Evolutionary conservation across 768 basidiomycete species (phyloP), one percentile per base, ranked within the genome.

Genomic region (Termitomyces sp.): DNA sequence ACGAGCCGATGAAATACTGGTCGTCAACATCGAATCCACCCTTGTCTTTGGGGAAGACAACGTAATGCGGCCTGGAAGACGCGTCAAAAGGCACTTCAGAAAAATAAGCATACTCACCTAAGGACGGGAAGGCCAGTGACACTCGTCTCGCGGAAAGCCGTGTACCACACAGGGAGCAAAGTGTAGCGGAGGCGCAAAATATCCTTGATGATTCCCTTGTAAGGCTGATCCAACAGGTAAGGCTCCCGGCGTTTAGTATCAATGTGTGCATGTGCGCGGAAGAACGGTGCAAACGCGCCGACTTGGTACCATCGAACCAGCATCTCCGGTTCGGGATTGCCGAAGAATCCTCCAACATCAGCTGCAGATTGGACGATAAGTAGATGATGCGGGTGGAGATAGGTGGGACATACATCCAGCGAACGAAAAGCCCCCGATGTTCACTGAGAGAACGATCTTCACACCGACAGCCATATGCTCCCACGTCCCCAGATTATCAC

Each of bases 271-370:
- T 99, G 97, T 1, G 96, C 97, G 58, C 97, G 85, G 87, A 98
- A 95, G 85, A 99, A 99, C 6, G 97, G 96, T 53, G 87, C 87
- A 73, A 98, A 96, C 1, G 86, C 84, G 26, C 97, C 97, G 51
- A 96, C 90, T 74, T 91, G 93, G 64, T 99, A 98, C 95, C 96
- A 99, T 49, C 97, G 81, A 9, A 94, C 87, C 34, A 99, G 84
- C 86, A 98, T 93, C 67, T 98, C 97, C 0, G 89, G 81, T 46
- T 88, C 85, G 0, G 97, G 95, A 71, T 98, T 95, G 18, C 96
- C 95, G 68, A 98, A 98, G 86, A 98, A 99, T 16, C 97, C 97
- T 20, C 97, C 96, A 53, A 98, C 94, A 66, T 99, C 97, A 60
- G 97, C 96, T 98, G 28, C 36, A 48, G 55, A 26, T 51, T 51